These are phyloP conservation scores for Teratosphaeria gauchensis DNA, from an alignment of 2,329 filamentous ascomycete genomes.

Conservation along the genomic window DNA sequence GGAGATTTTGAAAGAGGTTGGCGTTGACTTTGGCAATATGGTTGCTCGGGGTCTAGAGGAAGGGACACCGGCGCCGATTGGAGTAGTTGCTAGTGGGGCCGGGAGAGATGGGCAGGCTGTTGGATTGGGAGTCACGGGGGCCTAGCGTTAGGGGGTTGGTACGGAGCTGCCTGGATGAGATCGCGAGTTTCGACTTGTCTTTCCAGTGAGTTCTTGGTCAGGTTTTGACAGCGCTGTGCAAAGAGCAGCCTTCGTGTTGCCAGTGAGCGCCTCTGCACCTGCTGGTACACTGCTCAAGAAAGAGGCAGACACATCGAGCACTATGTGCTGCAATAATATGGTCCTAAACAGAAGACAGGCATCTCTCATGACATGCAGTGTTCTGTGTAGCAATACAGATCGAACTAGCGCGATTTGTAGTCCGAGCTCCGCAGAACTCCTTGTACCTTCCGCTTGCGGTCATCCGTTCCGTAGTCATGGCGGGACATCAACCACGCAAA, in stretches of 20 bases:
- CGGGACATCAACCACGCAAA: not conserved
- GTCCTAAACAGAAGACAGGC: too few species aligned
- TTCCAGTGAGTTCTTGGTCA: not conserved
- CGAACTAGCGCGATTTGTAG: too few species aligned
- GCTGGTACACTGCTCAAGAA: too few species aligned
- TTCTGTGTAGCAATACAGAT: too few species aligned
- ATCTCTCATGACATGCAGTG: too few species aligned
- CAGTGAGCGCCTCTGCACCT: too few species aligned
- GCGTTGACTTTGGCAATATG: slow-evolving; percentile 78
- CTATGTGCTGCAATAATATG: too few species aligned
- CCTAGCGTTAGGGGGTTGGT: not conserved
- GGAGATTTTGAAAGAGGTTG: slow-evolving; percentile 69
- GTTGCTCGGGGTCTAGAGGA: slow-evolving; percentile 49
- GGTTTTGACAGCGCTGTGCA: not conserved
- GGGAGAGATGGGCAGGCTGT: not conserved
- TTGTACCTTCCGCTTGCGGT: not conserved
- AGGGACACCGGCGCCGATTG: not conserved
- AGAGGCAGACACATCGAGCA: too few species aligned
- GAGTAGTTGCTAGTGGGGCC: not conserved
- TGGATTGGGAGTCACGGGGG: not conserved
- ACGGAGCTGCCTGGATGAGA: not conserved
- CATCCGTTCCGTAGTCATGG: not conserved
- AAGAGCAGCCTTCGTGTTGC: too few species aligned
- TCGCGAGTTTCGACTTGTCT: not conserved
- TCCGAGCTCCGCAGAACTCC: not conserved